Conservation (phyloP, 2,329 filamentous ascomycete species). For the Pseudogymnoascus sp. region DNA sequence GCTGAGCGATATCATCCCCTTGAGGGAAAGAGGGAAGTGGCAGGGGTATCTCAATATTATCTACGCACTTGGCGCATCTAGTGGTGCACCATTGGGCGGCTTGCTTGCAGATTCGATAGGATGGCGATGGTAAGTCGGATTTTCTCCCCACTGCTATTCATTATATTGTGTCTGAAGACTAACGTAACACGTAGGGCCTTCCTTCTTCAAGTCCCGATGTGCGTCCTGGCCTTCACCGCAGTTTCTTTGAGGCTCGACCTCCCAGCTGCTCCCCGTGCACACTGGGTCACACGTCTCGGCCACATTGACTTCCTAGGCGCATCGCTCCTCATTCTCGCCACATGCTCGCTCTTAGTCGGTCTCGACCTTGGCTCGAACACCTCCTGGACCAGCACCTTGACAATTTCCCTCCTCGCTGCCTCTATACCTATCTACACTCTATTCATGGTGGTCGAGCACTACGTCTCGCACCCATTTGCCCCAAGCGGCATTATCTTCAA, state of each 20-base stretch:
- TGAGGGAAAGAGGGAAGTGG: constrained; percentile 63
- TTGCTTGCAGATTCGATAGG: constrained; percentile 63
- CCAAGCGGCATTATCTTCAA: constrained; percentile 66
- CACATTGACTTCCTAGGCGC: constrained; percentile 69
- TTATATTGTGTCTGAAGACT: constrained; percentile 5
- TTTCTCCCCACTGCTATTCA: constrained; percentile 8
- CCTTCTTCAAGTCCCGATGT: constrained; percentile 59
- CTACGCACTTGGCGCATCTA: constrained; percentile 57
- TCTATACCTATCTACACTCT: constrained; percentile 50
- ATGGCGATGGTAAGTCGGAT: constrained; percentile 56
- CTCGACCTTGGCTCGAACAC: constrained; percentile 67
- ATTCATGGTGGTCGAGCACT: constrained; percentile 62
- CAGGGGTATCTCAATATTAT: constrained; percentile 67
- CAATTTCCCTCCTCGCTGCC: constrained; percentile 47
- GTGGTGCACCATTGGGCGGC: constrained; percentile 63
- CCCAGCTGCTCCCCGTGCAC: constrained; percentile 45
- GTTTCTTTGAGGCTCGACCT: constrained; percentile 56
- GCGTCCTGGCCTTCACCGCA: constrained; percentile 53
- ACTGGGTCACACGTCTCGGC: constrained; percentile 57
- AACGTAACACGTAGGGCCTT: constrained; percentile 49
- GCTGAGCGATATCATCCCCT: constrained; percentile 60
- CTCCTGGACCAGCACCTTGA: constrained; percentile 52
- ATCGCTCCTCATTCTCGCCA: constrained; percentile 53
- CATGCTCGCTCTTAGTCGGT: constrained; percentile 57
- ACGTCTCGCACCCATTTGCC: constrained; percentile 64